Evolutionary conservation across 768 basidiomycete genomes (phyloP), one percentile per base, ranked within the genome.

Genomic region (Cantharellus anzutake): DNA sequence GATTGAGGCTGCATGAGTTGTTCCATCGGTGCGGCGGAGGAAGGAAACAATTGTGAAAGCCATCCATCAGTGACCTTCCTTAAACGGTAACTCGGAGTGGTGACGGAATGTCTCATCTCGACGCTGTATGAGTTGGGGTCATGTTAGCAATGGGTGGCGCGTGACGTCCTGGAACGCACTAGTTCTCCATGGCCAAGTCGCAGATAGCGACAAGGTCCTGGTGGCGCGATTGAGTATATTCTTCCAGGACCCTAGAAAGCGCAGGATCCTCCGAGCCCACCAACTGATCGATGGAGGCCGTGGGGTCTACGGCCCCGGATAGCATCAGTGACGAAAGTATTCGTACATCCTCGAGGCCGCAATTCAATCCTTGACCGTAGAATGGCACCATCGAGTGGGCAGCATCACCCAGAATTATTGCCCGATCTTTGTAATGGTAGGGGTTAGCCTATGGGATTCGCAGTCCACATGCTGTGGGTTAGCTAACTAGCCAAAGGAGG

Each of bases 331-430:
- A 76, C 61, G 82, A 79, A 64, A 99, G 77, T 58, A 98, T 80
- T 64, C 96, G 81, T 65, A 98, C 92, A 70, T 99, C 94, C 72
- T 99, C 94, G 58, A 99, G 78, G 14, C 94, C 94, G 68, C 93
- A 96, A 68, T 99, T 99, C 65, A 98, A 78, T 48, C 94, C 94
- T 76, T 99, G 94, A 50, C 94, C 87, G 69, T 86, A 92, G 73
- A 92, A 93, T 63, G 94, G 93, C n/a, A 93, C 92, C 92, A 98
- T 97, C 50, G 90, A 86, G 71, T 99, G 94, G 5, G 91, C 89
- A 44, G 94, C 85, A 71, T 99, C 94, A 59, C 94, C 94, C 56
- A 99, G 72, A 59, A 98, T 78, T 42, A 98, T 77, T 63, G 76
- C 89, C 65, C 86, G 78, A 73, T 90, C 88, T 72, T 79, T 78